Evolutionary conservation across 345 rosid genomes (phyloP), one percentile per base, ranked within the genome.

Genomic region (Boechera stricta): DNA sequence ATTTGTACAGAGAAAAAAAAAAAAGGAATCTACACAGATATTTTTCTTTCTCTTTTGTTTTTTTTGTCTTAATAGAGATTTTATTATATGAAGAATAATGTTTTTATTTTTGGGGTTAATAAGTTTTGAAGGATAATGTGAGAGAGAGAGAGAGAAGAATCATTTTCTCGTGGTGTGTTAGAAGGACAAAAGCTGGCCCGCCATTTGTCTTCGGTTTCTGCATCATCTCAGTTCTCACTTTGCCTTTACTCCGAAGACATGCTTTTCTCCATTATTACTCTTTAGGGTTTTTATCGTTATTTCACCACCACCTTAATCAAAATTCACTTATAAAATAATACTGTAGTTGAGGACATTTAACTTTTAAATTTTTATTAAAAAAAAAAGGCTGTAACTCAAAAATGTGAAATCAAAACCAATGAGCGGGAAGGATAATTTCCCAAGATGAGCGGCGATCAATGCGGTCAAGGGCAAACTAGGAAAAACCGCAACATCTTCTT

Each of bases 101-200:
- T 16, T 4, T 7, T 16, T 28, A 12, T 48, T 3, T 9, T 16
- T 18, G 28, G 33, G 73, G 15, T 13, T 7, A 49, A 10, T 2
- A 38, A 10, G n/a, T 55, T 21, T 41, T 12, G 62, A 49, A 55
- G 24, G 54, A 71, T 31, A 64, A 36, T 18, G 65, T 63, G 63
- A 54, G 57, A 36, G 77, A 78, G 55, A 38, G 42, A 61, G 6
- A 11, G 63, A 72, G 61, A 60, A 44, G 77, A 78, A 78, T 78
- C 57, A 78, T 72, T 21, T 6, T 65, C 69, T 67, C 73, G 73
- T 72, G 81, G 73, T 60, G 69, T 28, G 68, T 57, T 66, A 58
- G 13, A 67, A 72, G 74, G 82, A 78, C 82, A 78, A 78, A 72
- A 73, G 78, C 59, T 79, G 82, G 74, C 82, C 82, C 82, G 54